Evolutionary conservation across 192 early-diverging fungal genomes (phyloP).

Genomic region (Coemansia sp.): DNA sequence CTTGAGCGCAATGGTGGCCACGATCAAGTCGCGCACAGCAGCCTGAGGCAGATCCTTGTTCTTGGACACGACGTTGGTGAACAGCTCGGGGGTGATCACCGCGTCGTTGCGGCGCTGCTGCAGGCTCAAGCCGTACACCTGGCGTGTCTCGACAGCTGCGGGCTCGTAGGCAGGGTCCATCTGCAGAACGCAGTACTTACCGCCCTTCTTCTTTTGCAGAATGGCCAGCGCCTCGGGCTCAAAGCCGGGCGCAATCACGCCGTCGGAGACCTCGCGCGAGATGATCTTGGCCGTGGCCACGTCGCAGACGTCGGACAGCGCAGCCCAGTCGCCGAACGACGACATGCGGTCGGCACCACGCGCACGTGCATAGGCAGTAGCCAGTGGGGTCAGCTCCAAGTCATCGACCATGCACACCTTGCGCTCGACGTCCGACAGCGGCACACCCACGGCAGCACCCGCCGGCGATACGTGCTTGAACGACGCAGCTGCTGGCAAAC

Average conservation of each 20-base stretch:
- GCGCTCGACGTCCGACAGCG: constrained; percentile 77
- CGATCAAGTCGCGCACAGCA: constrained; percentile 83
- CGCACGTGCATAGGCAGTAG: constrained; percentile 94
- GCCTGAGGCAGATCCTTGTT: constrained; percentile 70
- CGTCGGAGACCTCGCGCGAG: constrained; percentile 94
- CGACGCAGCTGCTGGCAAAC: constrained; percentile 93
- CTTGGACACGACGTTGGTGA: constrained; percentile 85
- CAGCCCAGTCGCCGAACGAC: constrained; percentile 99
- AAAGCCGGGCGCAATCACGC: constrained; percentile 94
- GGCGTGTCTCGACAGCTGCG: constrained; percentile 78
- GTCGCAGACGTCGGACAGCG: constrained; percentile 86
- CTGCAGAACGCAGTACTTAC: constrained; percentile 94
- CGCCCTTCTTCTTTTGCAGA: constrained; percentile 93
- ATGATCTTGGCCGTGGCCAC: constrained; percentile 93
- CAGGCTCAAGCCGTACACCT: constrained; percentile 92
- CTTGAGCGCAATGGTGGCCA: constrained; percentile 97
- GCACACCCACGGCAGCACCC: constrained; percentile 90
- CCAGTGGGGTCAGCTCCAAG: constrained; percentile 80
- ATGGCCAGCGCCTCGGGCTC: constrained; percentile 85
- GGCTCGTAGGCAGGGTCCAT: constrained; percentile 94
- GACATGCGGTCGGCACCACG: constrained; percentile 99
- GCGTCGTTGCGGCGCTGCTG: constrained; percentile 93
- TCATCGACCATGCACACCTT: constrained; percentile 93
- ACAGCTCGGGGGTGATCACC: constrained; percentile 72
- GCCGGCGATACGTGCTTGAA: constrained; percentile 99